A percentile compares a stretch with the other conserved stretches of the same genome.
phyloP scores from a whole-genome alignment of 2,329 filamentous ascomycete genomes.

The Fusarium sp. region DNA sequence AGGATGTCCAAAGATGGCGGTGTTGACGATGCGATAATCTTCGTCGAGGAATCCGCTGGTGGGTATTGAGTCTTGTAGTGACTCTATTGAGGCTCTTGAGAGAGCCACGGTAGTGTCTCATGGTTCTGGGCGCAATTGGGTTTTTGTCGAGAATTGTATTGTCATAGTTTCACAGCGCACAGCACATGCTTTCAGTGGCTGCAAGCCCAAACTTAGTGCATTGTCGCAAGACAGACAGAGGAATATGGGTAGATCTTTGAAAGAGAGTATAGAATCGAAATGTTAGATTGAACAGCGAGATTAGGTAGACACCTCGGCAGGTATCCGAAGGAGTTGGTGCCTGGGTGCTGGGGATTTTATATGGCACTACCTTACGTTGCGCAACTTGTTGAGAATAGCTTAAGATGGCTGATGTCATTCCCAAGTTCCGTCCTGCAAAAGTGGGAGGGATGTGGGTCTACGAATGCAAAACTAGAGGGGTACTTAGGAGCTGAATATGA shows the following conservation, averaged over 20 bases:
- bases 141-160: conserved; percentile 1
- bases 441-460: conserved; percentile 16
- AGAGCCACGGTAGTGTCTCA: conserved; percentile 38
- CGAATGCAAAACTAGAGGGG: conserved; percentile 5
- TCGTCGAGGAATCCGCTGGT: conserved; percentile 24
- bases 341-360: conserved; percentile 7
- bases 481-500: neutral
- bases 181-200: conserved; percentile 33
- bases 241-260: neutral
- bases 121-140: conserved; percentile 22
- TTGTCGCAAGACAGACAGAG: neutral
- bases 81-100: conserved; percentile 35
- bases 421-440: conserved; percentile 26
- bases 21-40: conserved; percentile 28
- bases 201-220: conserved; percentile 16
- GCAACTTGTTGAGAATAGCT: conserved; percentile 33
- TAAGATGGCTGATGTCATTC: conserved; percentile 42
- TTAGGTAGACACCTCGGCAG: neutral
- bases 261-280: conserved; percentile 6
- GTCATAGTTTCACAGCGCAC: conserved; percentile 19
- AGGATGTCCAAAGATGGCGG: conserved; percentile 31
- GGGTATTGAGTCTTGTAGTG: conserved; percentile 21
- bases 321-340: neutral
- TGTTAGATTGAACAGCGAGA: neutral
- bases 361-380: conserved; percentile 19